Base-by-base conservation (phyloP, 2,329 filamentous ascomycete species). In the Neospermospora avenae region DNA sequence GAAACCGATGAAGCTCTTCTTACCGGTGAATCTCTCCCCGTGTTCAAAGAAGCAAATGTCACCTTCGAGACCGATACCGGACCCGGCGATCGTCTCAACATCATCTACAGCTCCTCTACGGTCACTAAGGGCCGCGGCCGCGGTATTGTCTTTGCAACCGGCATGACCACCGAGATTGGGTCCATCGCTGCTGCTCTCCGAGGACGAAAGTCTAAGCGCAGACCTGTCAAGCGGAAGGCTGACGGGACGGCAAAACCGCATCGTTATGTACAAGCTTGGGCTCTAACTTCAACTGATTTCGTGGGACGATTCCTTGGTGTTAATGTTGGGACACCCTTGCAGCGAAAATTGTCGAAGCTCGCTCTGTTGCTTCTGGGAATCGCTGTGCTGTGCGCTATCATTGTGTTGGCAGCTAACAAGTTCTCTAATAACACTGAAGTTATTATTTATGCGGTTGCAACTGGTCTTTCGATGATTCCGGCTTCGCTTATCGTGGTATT, bases 301-400 rank as follows among this genome's bases (percentile, higher is more conserved):
- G 71, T 85, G 45, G 83, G 83, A 16, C 75, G 76, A 11, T 86
- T 89, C 67, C 75, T 89, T 1, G 86, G 86, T 48, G 78, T 87
- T 58, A 85, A 80, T 59, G 80, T 86, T 8, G 86, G 86, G 39
- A 89, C 86, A 1, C 86, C 86, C 0, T 76, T 89, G 16, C 85
- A 88, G 70, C 78, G 81, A 58, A 87, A 85, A 65, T 76, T 89
- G 13, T 86, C 84, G 22, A 84, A 84, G 70, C 78, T 89, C 49
- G 86, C 86, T 8, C 75, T 88, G 2, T 69, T 86, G 1, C 78
- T 88, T 1, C 87, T 88, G 67, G 77, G 76, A 28, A 80, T 88
- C 60, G 86, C 86, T 5, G 80, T 88, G 18, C 67, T 88, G 14
- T 85, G 85, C 62, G 84, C 85, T 3, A 81, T 89, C 61, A 84